Percentiles rank a stretch among this genome's conserved stretches.
These are phyloP conservation scores for Thuidium tamariscinum DNA, from an alignment of 225 moss, liverwort and hornwort genomes.

Conservation along the genomic window DNA sequence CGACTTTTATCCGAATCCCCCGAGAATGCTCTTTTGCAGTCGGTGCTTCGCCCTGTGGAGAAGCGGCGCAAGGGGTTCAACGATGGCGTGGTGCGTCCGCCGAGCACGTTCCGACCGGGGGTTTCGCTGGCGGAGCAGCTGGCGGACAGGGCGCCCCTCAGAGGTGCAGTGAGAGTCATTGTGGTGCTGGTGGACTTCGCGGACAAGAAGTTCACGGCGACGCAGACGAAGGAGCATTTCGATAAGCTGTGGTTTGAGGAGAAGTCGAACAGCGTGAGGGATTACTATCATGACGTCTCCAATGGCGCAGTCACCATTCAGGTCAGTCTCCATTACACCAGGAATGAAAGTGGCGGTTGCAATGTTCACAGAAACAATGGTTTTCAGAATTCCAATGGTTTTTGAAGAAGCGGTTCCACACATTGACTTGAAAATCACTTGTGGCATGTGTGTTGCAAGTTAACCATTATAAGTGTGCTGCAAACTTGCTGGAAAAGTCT, in stretches of 20 bases:
- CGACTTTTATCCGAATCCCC: background rate
- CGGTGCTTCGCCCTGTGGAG: constrained; percentile 26
- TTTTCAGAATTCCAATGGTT: background rate
- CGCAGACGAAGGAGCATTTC: constrained; percentile 17
- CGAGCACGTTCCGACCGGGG: constrained; percentile 16
- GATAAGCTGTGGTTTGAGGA: constrained; percentile 25
- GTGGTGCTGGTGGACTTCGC: constrained; percentile 34
- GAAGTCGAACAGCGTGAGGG: constrained; percentile 18
- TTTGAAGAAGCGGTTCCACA: background rate
- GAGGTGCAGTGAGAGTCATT: constrained; percentile 23
- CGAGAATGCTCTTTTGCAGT: background rate
- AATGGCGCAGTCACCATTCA: constrained; percentile 21
- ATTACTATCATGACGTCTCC: constrained; percentile 33
- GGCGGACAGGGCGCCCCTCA: background rate
- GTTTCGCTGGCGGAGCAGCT: background rate
- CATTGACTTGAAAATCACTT: background rate
- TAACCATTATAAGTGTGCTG: background rate
- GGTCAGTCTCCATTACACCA: background rate
- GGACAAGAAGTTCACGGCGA: constrained; percentile 19
- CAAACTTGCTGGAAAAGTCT: background rate
- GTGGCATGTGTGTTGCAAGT: background rate
- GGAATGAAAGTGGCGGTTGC: background rate
- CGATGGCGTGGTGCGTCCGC: constrained; percentile 24
- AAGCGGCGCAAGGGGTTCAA: constrained; percentile 16
- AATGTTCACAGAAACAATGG: background rate